Conservation (phyloP, 1,284 basidiomycete genomes). For the Ustilago hordei region DNA sequence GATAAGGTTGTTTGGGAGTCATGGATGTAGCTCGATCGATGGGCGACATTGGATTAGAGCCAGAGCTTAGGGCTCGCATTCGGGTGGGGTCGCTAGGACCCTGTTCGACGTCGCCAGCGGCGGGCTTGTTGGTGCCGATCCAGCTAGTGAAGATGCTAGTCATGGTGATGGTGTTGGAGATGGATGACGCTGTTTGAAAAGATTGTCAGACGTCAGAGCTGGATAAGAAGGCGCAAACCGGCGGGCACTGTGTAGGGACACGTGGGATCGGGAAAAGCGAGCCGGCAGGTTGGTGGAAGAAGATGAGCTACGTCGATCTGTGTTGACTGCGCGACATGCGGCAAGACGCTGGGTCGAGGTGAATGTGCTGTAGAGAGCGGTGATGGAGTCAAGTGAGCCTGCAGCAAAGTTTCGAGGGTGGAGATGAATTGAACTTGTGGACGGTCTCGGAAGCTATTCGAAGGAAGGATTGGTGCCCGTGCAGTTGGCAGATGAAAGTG, state of each 20-base stretch:
- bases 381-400: neutral
- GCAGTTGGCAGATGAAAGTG: neutral
- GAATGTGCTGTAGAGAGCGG: neutral
- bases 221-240: neutral
- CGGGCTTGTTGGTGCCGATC: constrained; percentile 41
- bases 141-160: constrained; percentile 43
- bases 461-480: neutral
- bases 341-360: neutral
- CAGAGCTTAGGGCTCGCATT: constrained; percentile 22
- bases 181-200: neutral
- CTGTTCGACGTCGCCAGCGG: constrained; percentile 25
- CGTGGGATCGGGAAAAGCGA: too few species aligned
- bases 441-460: too few species aligned
- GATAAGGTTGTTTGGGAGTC: constrained; percentile 43
- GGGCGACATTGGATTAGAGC: constrained; percentile 34
- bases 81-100: constrained; percentile 25
- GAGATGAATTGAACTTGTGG: neutral
- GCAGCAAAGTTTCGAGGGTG: neutral
- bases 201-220: neutral
- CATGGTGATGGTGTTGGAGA: constrained; percentile 14
- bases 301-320: neutral
- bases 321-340: constrained; percentile 2
- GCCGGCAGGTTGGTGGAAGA: constrained; percentile 4
- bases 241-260: neutral
- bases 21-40: constrained; percentile 48